These are phyloP conservation scores for Huiozyma naganishii DNA, from an alignment of 805 yeast species.

Conservation along the genomic window DNA sequence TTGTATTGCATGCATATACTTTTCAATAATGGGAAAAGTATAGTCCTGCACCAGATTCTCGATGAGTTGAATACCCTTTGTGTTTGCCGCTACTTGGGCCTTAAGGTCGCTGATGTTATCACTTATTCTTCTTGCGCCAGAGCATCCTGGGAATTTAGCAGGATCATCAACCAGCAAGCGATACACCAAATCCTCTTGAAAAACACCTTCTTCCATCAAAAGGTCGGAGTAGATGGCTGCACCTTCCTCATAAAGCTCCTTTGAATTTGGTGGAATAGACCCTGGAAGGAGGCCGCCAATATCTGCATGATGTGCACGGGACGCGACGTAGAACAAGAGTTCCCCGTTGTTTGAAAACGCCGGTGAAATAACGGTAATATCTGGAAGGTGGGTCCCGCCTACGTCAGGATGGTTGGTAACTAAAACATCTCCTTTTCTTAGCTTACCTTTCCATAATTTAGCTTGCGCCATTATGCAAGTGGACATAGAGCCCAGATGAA, in stretches of 20 bases:
- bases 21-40: conserved; percentile 45
- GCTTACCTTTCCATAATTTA: conserved; percentile 48
- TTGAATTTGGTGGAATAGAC: conserved; percentile 89
- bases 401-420: conserved; percentile 73
- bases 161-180: conserved; percentile 60
- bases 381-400: conserved; percentile 86
- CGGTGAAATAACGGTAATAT: conserved; percentile 87
- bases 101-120: conserved; percentile 79
- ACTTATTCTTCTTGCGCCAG: conserved; percentile 74
- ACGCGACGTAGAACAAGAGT: conserved; percentile 79
- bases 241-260: conserved; percentile 79
- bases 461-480: conserved; percentile 64
- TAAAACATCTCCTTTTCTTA: conserved; percentile 64
- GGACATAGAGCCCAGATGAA: conserved; percentile 79
- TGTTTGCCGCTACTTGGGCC: conserved; percentile 85
- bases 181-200: conserved; percentile 63
- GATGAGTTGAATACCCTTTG: conserved; percentile 66
- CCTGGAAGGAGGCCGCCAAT: conserved; percentile 91
- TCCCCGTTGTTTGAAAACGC: conserved; percentile 50
- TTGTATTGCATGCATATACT: conserved; percentile 76
- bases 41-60: conserved; percentile 51
- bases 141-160: conserved; percentile 71
- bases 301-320: conserved; percentile 94
- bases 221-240: conserved; percentile 75
- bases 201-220: conserved; percentile 58